These are phyloP conservation scores for Thermothielavioides terrestris DNA, from an alignment of 495 filamentous ascomycete genomes.

Conservation along the genomic window DNA sequence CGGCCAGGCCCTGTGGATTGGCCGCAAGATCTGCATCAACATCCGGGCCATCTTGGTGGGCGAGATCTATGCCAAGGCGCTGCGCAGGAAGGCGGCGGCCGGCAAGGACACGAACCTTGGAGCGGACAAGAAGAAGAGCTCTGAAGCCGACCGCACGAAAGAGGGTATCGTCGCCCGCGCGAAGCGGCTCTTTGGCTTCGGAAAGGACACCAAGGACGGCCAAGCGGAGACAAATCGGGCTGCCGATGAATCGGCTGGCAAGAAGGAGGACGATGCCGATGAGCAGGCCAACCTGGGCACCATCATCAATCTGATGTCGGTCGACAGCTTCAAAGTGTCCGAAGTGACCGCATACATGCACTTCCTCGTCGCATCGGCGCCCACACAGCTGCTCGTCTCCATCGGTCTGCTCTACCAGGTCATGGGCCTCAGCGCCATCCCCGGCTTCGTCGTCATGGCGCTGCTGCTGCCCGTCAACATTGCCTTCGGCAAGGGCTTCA, in stretches of 20 bases:
- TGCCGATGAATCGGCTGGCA: conserved; percentile 28
- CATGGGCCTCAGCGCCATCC: conserved; percentile 87
- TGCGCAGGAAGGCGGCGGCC: conserved; percentile 82
- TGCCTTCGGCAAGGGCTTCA: conserved; percentile 74
- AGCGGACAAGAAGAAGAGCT: conserved; percentile 34
- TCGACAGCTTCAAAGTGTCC: conserved; percentile 97
- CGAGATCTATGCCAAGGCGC: conserved; percentile 93
- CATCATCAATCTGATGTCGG: conserved; percentile 98
- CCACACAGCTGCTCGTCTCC: conserved; percentile 69
- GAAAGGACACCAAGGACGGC: conserved; percentile 40
- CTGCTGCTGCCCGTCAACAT: conserved; percentile 85
- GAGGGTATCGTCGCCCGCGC: conserved; percentile 40
- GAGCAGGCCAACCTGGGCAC: conserved; percentile 86
- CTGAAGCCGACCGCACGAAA: conserved; percentile 26
- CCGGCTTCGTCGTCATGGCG: conserved; percentile 87
- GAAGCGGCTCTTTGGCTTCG: conserved; percentile 49
- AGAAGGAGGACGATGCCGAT: conserved; percentile 39
- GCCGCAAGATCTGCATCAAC: conserved; percentile 86
- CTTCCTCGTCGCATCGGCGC: conserved; percentile 78
- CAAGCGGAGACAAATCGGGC: conserved; percentile 13
- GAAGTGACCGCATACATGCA: conserved; percentile 89
- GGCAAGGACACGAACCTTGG: conserved; percentile 62
- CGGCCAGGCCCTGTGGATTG: conserved; percentile 86
- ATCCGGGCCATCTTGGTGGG: conserved; percentile 92
- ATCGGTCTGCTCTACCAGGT: conserved; percentile 71